Conservation (phyloP, 352 stramenopile species). For the Globisporangium cystogenes region DNA sequence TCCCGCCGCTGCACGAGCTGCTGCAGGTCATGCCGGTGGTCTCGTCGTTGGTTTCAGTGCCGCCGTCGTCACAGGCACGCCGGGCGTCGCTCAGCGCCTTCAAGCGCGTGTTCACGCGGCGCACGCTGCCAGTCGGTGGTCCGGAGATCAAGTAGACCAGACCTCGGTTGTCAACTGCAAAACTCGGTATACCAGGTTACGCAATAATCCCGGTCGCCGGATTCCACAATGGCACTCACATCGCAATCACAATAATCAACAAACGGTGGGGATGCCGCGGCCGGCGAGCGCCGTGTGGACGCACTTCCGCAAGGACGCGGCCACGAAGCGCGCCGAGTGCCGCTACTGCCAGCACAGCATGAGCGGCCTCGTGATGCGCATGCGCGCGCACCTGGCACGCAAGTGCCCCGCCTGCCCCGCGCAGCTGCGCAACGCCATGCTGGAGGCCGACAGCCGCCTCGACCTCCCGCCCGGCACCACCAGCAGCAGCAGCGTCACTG, state of each 20-base stretch:
- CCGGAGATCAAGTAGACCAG: not conserved
- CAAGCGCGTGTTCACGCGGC: not conserved
- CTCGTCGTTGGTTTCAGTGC: no score
- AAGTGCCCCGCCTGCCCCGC: slow-evolving; percentile 48
- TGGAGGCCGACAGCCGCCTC: slow-evolving; percentile 30
- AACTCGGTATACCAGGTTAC: no score
- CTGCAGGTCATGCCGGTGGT: not conserved
- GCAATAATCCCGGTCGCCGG: no score
- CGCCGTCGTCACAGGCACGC: not conserved
- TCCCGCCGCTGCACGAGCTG: slow-evolving; percentile 13
- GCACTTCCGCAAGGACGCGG: slow-evolving; percentile 53
- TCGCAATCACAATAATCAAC: no score
- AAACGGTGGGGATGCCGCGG: slow-evolving; percentile 50
- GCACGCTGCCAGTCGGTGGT: not conserved
- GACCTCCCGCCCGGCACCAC: slow-evolving; percentile 19
- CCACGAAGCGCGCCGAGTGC: slow-evolving; percentile 62
- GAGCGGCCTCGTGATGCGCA: slow-evolving; percentile 57
- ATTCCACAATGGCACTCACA: no score
- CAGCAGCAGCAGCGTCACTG: not conserved
- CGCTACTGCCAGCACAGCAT: slow-evolving; percentile 80
- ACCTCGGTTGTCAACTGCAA: no score
- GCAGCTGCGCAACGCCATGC: slow-evolving; percentile 44
- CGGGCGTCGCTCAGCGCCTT: not conserved
- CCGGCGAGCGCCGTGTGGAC: slow-evolving; percentile 48
- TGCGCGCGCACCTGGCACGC: slow-evolving; percentile 56